These are phyloP conservation scores for Chloropicon primus DNA, from an alignment of 139 green algal species.

Conservation along the genomic window DNA sequence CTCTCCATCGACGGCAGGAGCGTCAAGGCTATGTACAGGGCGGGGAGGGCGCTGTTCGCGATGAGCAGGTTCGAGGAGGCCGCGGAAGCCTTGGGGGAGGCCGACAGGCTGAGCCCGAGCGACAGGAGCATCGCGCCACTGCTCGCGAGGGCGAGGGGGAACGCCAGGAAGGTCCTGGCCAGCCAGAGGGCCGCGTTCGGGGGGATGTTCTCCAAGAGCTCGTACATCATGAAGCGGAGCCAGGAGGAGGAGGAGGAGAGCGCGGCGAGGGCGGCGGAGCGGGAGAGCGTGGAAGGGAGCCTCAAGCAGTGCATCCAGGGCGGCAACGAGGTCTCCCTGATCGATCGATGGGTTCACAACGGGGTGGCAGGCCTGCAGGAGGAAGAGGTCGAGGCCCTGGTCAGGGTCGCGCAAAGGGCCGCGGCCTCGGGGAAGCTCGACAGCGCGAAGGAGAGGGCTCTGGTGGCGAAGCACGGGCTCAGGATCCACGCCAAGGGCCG, in stretches of 20 bases:
- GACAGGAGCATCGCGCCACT: neutral
- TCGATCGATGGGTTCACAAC: neutral
- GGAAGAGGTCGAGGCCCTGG: neutral
- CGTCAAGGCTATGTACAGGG: neutral
- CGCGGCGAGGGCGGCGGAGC: neutral
- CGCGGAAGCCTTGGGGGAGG: neutral
- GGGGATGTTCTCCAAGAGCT: neutral
- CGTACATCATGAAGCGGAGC: neutral
- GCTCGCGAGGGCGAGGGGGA: neutral
- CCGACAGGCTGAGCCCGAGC: neutral
- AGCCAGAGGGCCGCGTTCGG: neutral
- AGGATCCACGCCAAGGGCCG: neutral
- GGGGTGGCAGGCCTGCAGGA: neutral
- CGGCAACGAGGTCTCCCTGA: neutral
- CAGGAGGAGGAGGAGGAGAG: neutral
- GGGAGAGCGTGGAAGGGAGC: neutral
- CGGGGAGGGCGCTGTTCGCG: neutral
- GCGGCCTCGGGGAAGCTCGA: neutral
- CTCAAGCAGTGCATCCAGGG: neutral
- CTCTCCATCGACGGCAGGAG: neutral
- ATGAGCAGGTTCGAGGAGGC: neutral
- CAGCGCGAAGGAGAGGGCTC: neutral
- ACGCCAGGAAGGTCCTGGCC: neutral
- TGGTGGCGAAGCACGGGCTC: neutral
- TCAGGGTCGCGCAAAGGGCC: neutral